A percentile compares a stretch with the other conserved stretches of the same genome.
Evolutionary conservation across 1,139 yeast genomes (phyloP).

Genomic region (Candida mesenterica): DNA sequence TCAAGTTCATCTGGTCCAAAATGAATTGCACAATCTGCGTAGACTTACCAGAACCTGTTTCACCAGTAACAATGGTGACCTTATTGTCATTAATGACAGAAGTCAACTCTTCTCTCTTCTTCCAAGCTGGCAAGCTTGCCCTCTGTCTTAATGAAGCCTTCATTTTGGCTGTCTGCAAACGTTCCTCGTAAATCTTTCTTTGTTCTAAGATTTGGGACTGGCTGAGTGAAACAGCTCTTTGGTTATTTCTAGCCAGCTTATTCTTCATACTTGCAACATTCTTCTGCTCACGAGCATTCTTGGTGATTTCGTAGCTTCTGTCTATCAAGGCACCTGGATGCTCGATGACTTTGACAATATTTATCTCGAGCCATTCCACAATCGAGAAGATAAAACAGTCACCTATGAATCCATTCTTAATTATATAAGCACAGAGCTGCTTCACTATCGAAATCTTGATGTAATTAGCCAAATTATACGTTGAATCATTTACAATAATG

Average conservation of each 20-base stretch:
- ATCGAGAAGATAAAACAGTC: slow-evolving; percentile 65
- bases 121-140: slow-evolving; percentile 78
- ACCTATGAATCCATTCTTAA: slow-evolving; percentile 51
- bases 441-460: slow-evolving; percentile 64
- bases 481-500: slow-evolving; percentile 45
- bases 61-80: slow-evolving; percentile 85
- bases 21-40: slow-evolving; percentile 79
- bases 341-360: slow-evolving; percentile 54
- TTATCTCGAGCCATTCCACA: slow-evolving; percentile 73
- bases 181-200: slow-evolving; percentile 21
- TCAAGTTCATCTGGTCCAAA: slow-evolving; percentile 55
- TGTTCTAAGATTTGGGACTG: slow-evolving; percentile 23
- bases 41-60: slow-evolving; percentile 69
- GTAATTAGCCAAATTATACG: slow-evolving; percentile 65
- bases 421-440: slow-evolving; percentile 42
- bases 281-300: neutral
- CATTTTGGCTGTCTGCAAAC: slow-evolving; percentile 17
- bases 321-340: slow-evolving; percentile 59
- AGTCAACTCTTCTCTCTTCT: slow-evolving; percentile 55
- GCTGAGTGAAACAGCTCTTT: slow-evolving; percentile 1
- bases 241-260: neutral
- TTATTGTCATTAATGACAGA: slow-evolving; percentile 54
- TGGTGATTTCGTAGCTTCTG: neutral
- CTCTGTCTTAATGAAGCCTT: slow-evolving; percentile 35
- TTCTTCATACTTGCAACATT: neutral